Evolutionary conservation across 176 grass and related monocot species (phyloP).

Genomic region (Puya raimondii): DNA sequence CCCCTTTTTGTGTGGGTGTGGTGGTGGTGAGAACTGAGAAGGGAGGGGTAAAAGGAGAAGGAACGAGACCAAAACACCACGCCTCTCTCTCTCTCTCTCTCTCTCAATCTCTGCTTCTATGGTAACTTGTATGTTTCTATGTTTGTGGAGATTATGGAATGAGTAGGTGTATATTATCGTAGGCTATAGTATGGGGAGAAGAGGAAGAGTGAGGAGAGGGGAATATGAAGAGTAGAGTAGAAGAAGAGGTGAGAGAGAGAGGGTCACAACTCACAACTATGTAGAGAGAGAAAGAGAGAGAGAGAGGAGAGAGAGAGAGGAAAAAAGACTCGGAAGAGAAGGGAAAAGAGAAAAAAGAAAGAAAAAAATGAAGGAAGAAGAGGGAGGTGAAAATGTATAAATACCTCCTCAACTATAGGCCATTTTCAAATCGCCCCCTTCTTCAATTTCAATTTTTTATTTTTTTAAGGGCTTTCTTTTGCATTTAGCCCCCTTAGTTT

Average conservation of each 20-base stretch:
- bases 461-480: too few relatives aligned
- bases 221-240: neutral
- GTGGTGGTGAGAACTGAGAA: constrained; percentile 13
- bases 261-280: too few relatives aligned
- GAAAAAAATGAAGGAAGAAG: neutral
- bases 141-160: neutral
- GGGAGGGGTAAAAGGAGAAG: constrained; percentile 16
- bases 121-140: constrained; percentile 2
- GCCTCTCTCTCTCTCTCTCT: constrained; percentile 17
- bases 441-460: too few relatives aligned
- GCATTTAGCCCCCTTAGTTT: too few relatives aligned
- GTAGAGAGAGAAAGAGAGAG: neutral
- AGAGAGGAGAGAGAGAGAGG: constrained; percentile 13
- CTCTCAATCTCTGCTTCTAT: neutral
- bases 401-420: too few relatives aligned
- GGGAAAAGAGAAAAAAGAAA: neutral
- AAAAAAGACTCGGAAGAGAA: neutral
- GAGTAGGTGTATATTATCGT: neutral
- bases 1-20: constrained; percentile 5
- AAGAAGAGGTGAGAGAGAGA: neutral
- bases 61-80: constrained; percentile 15
- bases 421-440: too few relatives aligned
- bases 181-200: neutral
- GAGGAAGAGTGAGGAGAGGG: neutral
- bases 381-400: neutral